Percentiles rank a stretch among this genome's conserved stretches.
phyloP scores from a whole-genome alignment of 495 filamentous ascomycete species.

The Xylaria flabelliformis region DNA sequence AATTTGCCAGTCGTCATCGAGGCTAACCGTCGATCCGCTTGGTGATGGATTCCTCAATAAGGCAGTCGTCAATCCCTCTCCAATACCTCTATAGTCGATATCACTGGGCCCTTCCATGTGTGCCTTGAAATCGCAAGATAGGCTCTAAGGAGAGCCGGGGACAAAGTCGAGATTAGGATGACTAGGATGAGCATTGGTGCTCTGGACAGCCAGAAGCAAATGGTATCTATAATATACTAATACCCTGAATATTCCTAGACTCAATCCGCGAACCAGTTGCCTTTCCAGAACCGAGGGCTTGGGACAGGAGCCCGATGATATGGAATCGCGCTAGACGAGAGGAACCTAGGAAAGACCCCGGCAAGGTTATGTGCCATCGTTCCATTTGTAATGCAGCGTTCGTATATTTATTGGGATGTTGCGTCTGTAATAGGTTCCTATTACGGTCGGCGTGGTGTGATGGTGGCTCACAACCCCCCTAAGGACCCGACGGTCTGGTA shows the following conservation, averaged over 20 bases:
- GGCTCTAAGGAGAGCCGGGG: background rate
- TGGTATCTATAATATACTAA: background rate
- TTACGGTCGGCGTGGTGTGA: background rate
- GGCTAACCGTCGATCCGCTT: background rate
- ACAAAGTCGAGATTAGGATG: background rate
- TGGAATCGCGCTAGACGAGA: background rate
- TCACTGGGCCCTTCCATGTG: slow-evolving; percentile 11
- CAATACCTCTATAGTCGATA: slow-evolving; percentile 23
- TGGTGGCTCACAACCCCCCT: background rate
- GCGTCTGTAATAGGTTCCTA: background rate
- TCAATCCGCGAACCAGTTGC: slow-evolving; percentile 20
- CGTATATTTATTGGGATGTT: background rate
- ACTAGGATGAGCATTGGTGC: background rate
- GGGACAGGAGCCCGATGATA: background rate
- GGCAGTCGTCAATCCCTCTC: background rate
- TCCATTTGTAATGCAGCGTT: slow-evolving; percentile 10
- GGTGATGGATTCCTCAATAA: background rate
- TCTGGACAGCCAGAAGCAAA: background rate
- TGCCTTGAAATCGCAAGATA: background rate
- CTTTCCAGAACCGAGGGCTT: slow-evolving; percentile 8
- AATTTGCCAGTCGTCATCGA: background rate
- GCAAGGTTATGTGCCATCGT: background rate
- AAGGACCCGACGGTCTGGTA: slow-evolving; percentile 8
- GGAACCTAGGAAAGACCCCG: background rate
- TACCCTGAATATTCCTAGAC: background rate